phyloP scores from a whole-genome alignment of 2,329 filamentous ascomycete genomes.

The Xylariaceae sp. region DNA sequence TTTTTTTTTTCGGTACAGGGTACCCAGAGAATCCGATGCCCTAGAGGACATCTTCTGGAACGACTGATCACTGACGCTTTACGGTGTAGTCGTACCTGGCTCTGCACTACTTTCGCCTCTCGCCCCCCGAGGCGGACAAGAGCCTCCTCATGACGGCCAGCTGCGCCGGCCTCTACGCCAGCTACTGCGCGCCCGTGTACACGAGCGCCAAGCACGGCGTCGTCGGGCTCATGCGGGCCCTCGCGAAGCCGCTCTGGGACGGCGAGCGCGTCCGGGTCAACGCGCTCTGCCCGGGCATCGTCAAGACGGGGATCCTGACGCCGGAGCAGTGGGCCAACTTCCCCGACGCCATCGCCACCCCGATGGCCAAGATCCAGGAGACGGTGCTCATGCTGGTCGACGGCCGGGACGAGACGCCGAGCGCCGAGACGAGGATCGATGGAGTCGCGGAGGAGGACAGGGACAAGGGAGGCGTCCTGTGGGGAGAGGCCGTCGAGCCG shows the following conservation, averaged over 20 bases:
- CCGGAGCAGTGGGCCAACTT: conserved; percentile 22
- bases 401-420: conserved; percentile 5
- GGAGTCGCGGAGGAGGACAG: neutral
- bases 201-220: conserved; percentile 26
- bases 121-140: conserved; percentile 10
- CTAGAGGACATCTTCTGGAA: no score
- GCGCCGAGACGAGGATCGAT: conserved; percentile 2
- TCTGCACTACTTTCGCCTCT: conserved; percentile 31
- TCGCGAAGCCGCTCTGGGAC: conserved; percentile 18
- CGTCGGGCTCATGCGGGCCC: conserved; percentile 26
- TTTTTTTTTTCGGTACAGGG: no score
- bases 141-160: conserved; percentile 25
- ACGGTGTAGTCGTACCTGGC: conserved; percentile 34
- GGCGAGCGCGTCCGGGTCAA: conserved; percentile 23
- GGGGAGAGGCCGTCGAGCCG: conserved; percentile 1
- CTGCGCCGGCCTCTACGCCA: conserved; percentile 22
- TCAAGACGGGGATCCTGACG: conserved; percentile 23
- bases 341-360: conserved; percentile 23
- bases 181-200: conserved; percentile 25
- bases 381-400: conserved; percentile 20
- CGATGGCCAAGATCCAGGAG: conserved; percentile 20
- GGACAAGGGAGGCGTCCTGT: neutral
- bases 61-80: no score
- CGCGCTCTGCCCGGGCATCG: conserved; percentile 25
- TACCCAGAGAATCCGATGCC: no score